phyloP scores from a whole-genome alignment of 257 asterid species.

The Handroanthus guayacan region DNA sequence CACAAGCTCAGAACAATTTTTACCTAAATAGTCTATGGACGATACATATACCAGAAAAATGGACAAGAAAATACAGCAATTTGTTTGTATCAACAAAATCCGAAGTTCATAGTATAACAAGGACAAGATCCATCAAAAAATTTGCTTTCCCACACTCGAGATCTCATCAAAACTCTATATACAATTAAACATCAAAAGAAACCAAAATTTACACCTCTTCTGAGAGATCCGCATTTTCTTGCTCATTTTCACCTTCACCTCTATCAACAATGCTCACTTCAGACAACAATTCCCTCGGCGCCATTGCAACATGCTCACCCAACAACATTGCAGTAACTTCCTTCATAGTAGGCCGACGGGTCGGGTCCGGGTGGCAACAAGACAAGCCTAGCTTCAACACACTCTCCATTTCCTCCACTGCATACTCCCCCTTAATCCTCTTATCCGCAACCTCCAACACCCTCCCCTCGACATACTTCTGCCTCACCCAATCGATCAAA shows the following conservation, averaged over 20 bases:
- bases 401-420: slow-evolving; percentile 71
- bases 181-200: slow-evolving; percentile 2
- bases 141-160: slow-evolving; percentile 24
- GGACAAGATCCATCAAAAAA: slow-evolving; percentile 30
- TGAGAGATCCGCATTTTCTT: slow-evolving; percentile 27
- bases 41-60: not conserved
- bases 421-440: slow-evolving; percentile 69
- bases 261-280: slow-evolving; percentile 40
- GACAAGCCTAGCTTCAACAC: slow-evolving; percentile 75
- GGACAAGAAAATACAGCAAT: slow-evolving; percentile 13
- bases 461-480: slow-evolving; percentile 62
- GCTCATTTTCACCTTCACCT: slow-evolving; percentile 40
- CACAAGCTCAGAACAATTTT: too few species aligned
- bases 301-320: slow-evolving; percentile 57
- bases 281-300: slow-evolving; percentile 55
- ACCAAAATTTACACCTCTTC: slow-evolving; percentile 48
- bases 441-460: slow-evolving; percentile 63
- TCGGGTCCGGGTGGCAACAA: slow-evolving; percentile 85
- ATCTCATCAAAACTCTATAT: slow-evolving; percentile 36
- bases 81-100: slow-evolving; percentile 10
- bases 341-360: slow-evolving; percentile 75
- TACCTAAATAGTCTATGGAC: not conserved
- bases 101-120: slow-evolving; percentile 30
- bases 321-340: slow-evolving; percentile 71
- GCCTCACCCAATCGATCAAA: slow-evolving; percentile 78